phyloP scores from a whole-genome alignment of 768 basidiomycete genomes.

The Pleurotus cornucopiae region DNA sequence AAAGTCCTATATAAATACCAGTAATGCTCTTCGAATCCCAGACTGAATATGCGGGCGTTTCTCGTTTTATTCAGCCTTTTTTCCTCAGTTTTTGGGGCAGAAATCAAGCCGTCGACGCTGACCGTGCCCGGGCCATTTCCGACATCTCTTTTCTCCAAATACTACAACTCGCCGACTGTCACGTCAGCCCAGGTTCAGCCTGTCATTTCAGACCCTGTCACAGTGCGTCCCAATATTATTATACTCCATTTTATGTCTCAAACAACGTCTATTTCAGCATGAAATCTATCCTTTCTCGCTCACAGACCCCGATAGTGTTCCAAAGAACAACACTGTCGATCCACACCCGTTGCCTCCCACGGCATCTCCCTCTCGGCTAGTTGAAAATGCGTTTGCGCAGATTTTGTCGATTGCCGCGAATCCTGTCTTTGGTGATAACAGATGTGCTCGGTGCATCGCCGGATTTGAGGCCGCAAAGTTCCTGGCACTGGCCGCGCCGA shows the following conservation, averaged over 20 bases:
- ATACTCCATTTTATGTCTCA: background rate
- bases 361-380: slow-evolving; percentile 40
- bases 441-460: slow-evolving; percentile 59
- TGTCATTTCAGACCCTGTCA: slow-evolving; percentile 69
- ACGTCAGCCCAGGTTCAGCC: slow-evolving; percentile 74
- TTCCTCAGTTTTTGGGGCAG: too few species aligned
- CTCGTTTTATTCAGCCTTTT: too few species aligned
- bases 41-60: too few species aligned
- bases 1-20: too few species aligned
- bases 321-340: slow-evolving; percentile 54
- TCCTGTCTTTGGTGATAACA: slow-evolving; percentile 46
- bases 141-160: slow-evolving; percentile 56
- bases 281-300: slow-evolving; percentile 53
- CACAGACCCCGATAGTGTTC: slow-evolving; percentile 60
- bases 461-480: slow-evolving; percentile 63
- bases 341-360: slow-evolving; percentile 63
- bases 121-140: slow-evolving; percentile 64
- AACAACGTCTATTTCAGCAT: slow-evolving; percentile 33
- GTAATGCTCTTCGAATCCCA: too few species aligned
- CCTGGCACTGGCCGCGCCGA: slow-evolving; percentile 58
- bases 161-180: slow-evolving; percentile 71
- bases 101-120: slow-evolving; percentile 39
- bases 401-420: slow-evolving; percentile 51
- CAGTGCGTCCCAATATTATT: slow-evolving; percentile 32
- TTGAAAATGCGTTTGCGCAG: slow-evolving; percentile 51